Conservation (phyloP, 1,284 basidiomycete genomes). For the Ganoderma meredithae region DNA sequence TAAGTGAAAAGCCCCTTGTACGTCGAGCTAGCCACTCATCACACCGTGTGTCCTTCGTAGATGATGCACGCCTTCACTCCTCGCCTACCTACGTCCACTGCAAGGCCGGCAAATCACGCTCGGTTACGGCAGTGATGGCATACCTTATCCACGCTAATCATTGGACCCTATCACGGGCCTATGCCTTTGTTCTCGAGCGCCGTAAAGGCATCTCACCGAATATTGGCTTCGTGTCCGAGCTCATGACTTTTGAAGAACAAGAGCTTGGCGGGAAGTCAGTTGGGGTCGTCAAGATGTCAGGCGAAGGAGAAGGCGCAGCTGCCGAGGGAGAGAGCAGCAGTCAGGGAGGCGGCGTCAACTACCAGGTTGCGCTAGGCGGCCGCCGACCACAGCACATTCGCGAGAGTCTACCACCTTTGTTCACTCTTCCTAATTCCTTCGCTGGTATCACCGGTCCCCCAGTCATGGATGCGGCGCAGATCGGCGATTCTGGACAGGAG, state of each 20-base stretch:
- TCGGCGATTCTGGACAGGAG: constrained; percentile 76
- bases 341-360: constrained; percentile 42
- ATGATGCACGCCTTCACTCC: constrained; percentile 89
- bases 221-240: constrained; percentile 96
- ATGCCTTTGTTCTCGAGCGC: constrained; percentile 89
- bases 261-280: constrained; percentile 86
- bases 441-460: constrained; percentile 36
- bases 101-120: constrained; percentile 95
- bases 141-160: constrained; percentile 97
- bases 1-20: constrained; percentile 48
- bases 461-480: constrained; percentile 43
- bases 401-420: constrained; percentile 79
- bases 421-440: constrained; percentile 45
- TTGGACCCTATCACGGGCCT: constrained; percentile 92
- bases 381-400: constrained; percentile 66
- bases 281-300: constrained; percentile 67
- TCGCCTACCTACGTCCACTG: constrained; percentile 95
- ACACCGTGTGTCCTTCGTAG: constrained; percentile 49
- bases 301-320: constrained; percentile 19
- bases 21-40: background rate
- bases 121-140: constrained; percentile 96
- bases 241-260: constrained; percentile 95
- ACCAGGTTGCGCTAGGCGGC: constrained; percentile 51
- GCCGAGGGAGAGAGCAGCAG: constrained; percentile 36
- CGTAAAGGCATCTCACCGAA: constrained; percentile 96